Evolutionary conservation across 441 rosid species (phyloP).

Genomic region (Eruca vesicaria): DNA sequence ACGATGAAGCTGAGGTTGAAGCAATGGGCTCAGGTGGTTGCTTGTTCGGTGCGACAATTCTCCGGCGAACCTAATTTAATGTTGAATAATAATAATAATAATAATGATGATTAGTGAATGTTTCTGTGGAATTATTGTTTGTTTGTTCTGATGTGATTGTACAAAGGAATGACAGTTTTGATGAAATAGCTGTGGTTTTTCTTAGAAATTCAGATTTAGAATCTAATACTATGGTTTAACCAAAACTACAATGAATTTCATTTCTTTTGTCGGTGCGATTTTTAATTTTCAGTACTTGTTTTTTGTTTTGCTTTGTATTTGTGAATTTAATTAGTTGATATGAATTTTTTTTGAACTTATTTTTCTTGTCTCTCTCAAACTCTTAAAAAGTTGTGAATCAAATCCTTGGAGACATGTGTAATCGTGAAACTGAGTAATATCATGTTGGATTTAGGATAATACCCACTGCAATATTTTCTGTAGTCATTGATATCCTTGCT

Average conservation of each 20-base stretch:
- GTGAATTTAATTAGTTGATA: neutral
- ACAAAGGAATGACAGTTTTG: slow-evolving; percentile 31
- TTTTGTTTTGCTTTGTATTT: neutral
- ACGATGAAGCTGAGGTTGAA: slow-evolving; percentile 60
- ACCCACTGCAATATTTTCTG: too few relatives aligned
- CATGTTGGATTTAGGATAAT: too few relatives aligned
- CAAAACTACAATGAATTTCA: neutral
- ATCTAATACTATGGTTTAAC: slow-evolving; percentile 11
- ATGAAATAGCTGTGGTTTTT: slow-evolving; percentile 11
- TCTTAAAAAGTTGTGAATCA: too few relatives aligned
- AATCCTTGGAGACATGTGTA: too few relatives aligned
- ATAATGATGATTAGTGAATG: neutral
- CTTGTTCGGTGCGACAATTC: slow-evolving; percentile 65
- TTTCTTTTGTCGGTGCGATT: neutral
- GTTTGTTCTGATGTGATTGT: slow-evolving; percentile 13
- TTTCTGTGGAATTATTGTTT: neutral
- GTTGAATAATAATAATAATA: neutral
- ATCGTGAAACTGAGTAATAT: too few relatives aligned
- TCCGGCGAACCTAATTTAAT: slow-evolving; percentile 44
- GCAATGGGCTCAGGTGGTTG: slow-evolving; percentile 88
- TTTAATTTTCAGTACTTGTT: neutral
- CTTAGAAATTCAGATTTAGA: neutral
- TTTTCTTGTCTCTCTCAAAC: neutral
- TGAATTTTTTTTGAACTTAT: neutral
- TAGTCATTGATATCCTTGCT: neutral